phyloP scores from a whole-genome alignment of 495 filamentous ascomycete genomes.

The Friedmanniomyces endolithicus region DNA sequence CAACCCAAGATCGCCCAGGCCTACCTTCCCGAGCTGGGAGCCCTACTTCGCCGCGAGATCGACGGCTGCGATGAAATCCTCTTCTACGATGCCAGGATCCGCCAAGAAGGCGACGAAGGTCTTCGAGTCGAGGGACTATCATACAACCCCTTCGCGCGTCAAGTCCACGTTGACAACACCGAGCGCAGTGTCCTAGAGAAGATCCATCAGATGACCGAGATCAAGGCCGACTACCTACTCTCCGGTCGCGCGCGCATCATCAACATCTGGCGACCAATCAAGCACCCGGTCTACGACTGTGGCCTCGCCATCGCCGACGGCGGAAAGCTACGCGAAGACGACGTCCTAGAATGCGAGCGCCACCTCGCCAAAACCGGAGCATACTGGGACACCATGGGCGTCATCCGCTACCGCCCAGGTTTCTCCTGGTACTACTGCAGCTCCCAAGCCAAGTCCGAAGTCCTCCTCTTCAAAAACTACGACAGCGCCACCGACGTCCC shows the following conservation, averaged over 20 bases:
- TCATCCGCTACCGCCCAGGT: constrained; percentile 15
- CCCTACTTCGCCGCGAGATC: constrained; percentile 8
- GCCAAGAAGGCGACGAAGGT: constrained; percentile 13
- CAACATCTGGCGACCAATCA: constrained; percentile 20
- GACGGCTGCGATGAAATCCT: constrained; percentile 19
- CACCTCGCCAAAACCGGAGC: constrained; percentile 7
- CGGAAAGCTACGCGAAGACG: constrained; percentile 5
- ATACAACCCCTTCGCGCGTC: constrained; percentile 19
- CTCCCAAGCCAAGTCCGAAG: constrained; percentile 13
- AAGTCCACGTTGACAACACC: constrained; percentile 19
- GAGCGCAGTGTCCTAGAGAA: constrained; percentile 13
- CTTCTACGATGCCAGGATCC: constrained; percentile 17
- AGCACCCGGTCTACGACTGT: constrained; percentile 19
- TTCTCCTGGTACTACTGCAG: constrained; percentile 19
- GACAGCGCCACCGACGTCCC: constrained; percentile 11
- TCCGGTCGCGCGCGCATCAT: constrained; percentile 15
- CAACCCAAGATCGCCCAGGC: constrained; percentile 10
- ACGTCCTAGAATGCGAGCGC: constrained; percentile 19
- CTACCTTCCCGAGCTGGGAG: constrained; percentile 16
- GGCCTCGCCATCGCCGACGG: constrained; percentile 17
- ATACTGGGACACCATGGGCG: constrained; percentile 22
- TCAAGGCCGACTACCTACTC: constrained; percentile 16
- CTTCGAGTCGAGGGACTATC: constrained; percentile 10
- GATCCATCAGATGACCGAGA: constrained; percentile 10
- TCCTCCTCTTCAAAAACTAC: constrained; percentile 20